A percentile compares a stretch with the other conserved stretches of the same genome.
Conservation (phyloP, 2,329 filamentous ascomycete species). For the Cordyceps cateniannulata region DNA sequence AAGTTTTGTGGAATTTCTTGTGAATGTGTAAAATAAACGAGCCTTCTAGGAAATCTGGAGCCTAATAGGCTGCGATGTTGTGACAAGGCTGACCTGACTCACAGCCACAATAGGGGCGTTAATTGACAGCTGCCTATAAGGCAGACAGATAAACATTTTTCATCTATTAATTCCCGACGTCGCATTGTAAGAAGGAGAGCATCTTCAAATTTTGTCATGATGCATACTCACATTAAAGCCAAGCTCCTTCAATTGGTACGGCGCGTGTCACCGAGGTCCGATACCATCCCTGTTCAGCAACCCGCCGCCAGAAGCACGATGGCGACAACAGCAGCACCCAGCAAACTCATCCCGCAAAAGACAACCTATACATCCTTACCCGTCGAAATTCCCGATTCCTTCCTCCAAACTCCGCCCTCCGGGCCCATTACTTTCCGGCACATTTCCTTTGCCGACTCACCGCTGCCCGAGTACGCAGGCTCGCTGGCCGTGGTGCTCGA, state of each 20-base stretch:
- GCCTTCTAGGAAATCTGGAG: background rate
- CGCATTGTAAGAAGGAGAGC: no score
- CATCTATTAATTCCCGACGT: no score
- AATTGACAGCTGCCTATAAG: background rate
- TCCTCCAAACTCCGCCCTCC: slow-evolving; percentile 35
- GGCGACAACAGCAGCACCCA: background rate
- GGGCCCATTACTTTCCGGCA: slow-evolving; percentile 33
- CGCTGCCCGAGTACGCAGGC: slow-evolving; percentile 44
- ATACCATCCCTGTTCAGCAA: background rate
- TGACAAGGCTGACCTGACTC: background rate
- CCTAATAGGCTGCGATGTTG: background rate
- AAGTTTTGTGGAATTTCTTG: background rate
- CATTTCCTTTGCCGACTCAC: slow-evolving; percentile 46
- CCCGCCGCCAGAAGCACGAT: background rate
- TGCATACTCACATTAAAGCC: background rate
- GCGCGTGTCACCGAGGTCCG: no score
- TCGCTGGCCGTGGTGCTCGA: slow-evolving; percentile 55
- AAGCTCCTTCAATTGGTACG: background rate
- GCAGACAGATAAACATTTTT: background rate
- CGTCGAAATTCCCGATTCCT: slow-evolving; percentile 33
- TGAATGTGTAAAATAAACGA: background rate
- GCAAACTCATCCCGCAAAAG: background rate
- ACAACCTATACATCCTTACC: slow-evolving; percentile 25
- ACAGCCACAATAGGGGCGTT: background rate
- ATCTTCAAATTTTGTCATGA: no score